Base-by-base conservation (phyloP, 805 yeast species). In the Saccharomycopsis vini region DNA sequence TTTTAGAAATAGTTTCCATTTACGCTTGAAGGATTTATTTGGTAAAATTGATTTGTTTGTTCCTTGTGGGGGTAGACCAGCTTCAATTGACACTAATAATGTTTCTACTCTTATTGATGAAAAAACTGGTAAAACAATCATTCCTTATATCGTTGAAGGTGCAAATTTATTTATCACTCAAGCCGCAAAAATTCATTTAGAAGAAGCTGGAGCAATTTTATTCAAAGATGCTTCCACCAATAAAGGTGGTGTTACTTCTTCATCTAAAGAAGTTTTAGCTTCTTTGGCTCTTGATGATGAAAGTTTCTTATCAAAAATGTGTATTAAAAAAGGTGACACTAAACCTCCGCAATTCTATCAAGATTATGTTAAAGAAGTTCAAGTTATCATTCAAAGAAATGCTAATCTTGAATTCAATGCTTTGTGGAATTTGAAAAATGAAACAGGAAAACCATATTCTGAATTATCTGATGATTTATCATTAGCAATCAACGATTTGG, bases 1-100 rank as follows among this genome's bases (percentile, higher is more conserved):
- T 16, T 92, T 89, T 70, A 79, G 98, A 68, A 92, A 90, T 66
- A 73, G 77, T 33, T 90, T 84, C 79, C 98, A 90, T 61, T 70
- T 86, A 52, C 75, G 78, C 53, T 61, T 82, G 47, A 73, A 77
- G 50, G 79, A 82, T 48, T 73, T 73, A 49, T 77, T 76, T 56
- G 73, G 75, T 36, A 72, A 73, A 26, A 71, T 88, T 49, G 88
- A 87, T 56, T 68, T 90, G 58, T 89, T 92, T 65, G 97, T 89
- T 35, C 98, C 98, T 46, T 90, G 98, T 66, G 98, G 98, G 63
- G 98, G 98, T 54, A 82, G 98, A 66, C 98, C 98, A 48, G 90
- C 85, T 55, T 94, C 97, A 18, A 79, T 90, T 61, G 94, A 89
- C 62, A 77, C 89, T 51, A 81, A 78, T 62, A 92, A 84, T 56